Base-by-base conservation (phyloP, 139 green algal genomes). In the Chlorella sp. region DNA sequence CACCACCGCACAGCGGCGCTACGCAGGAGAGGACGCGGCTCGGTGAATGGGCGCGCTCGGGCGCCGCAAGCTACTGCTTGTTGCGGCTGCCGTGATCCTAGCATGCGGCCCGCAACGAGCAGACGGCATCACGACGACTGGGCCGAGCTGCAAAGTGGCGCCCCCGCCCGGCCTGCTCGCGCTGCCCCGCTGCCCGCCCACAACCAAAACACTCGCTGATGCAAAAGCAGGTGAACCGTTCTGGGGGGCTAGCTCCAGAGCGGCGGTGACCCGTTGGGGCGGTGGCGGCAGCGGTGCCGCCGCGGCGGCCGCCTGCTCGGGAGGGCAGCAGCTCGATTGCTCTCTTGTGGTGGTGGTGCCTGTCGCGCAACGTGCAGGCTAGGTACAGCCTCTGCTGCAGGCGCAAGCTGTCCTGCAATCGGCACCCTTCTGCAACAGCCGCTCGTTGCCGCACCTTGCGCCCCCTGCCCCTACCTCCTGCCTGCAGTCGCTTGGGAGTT, bases 401-500 rank as follows among this genome's bases (percentile, higher is more conserved):
- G n/a, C n/a, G n/a, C n/a, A n/a, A n/a, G n/a, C n/a, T n/a, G n/a
- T n/a, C n/a, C n/a, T n/a, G n/a, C n/a, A n/a, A n/a, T n/a, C n/a
- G n/a, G n/a, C n/a, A n/a, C n/a, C n/a, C n/a, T 72, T 22, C 64
- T 32, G 64, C 64, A 41, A 13, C 14, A 72, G 70, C 70, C 22
- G 2, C 24, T 3, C 40, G 40, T 16, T 34, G 40, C 41, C 19
- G 1, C 41, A 7, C 24, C 38, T 79, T 34, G 41, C 43, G 6
- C 41, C 30, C 11, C 3, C 30, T 65, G 56, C 11, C 16, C 56
- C 56, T 65, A 3, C 22, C 26, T 24, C 24, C 16, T 30, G 16
- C 17, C 73, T 67, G 79, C 62, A 84, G 79, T 76, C 32, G 85
- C 80, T 5, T 89, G 85, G 85, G 26, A 78, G 24, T 89, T 80